Conservation (phyloP, 1,284 basidiomycete species). For the Sanghuangporus baumii region DNA sequence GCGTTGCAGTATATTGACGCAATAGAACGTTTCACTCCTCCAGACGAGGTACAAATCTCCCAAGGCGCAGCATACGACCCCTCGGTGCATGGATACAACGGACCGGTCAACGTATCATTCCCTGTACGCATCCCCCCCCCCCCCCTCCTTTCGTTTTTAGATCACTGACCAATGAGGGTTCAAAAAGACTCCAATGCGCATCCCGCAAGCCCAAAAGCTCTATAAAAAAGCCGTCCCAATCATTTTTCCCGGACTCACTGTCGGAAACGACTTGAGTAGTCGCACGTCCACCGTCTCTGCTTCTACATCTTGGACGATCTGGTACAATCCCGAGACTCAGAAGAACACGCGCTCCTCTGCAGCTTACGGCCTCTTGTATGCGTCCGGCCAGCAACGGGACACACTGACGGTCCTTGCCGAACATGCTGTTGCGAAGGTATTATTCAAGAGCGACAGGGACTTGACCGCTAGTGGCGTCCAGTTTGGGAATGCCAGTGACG, state of each 20-base stretch:
- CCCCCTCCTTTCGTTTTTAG: not conserved
- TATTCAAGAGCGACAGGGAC: slow-evolving; percentile 20
- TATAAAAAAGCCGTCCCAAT: slow-evolving; percentile 23
- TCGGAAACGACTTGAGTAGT: slow-evolving; percentile 21
- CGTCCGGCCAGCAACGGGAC: slow-evolving; percentile 25
- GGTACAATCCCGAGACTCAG: slow-evolving; percentile 20
- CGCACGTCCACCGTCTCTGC: slow-evolving; percentile 19
- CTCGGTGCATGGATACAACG: slow-evolving; percentile 21
- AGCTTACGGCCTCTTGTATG: slow-evolving; percentile 34
- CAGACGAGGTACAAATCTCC: slow-evolving; percentile 19
- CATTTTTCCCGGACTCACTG: slow-evolving; percentile 19
- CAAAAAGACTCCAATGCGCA: slow-evolving; percentile 20
- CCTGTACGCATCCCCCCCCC: slow-evolving; percentile 12
- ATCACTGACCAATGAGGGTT: not conserved
- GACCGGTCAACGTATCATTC: slow-evolving; percentile 22
- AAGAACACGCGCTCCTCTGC: slow-evolving; percentile 30
- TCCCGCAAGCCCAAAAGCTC: slow-evolving; percentile 20
- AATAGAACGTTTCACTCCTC: slow-evolving; percentile 18
- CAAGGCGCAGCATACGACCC: slow-evolving; percentile 21
- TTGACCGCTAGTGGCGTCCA: slow-evolving; percentile 22
- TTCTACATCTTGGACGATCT: slow-evolving; percentile 24
- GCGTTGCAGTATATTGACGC: slow-evolving; percentile 1
- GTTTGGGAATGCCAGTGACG: slow-evolving; percentile 19
- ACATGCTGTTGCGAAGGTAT: slow-evolving; percentile 27
- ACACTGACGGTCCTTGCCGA: slow-evolving; percentile 32